Percentiles rank a stretch among this genome's conserved stretches.
These are phyloP conservation scores for Agarophyton chilense DNA, from an alignment of 23 red algal genomes.

Conservation along the genomic window DNA sequence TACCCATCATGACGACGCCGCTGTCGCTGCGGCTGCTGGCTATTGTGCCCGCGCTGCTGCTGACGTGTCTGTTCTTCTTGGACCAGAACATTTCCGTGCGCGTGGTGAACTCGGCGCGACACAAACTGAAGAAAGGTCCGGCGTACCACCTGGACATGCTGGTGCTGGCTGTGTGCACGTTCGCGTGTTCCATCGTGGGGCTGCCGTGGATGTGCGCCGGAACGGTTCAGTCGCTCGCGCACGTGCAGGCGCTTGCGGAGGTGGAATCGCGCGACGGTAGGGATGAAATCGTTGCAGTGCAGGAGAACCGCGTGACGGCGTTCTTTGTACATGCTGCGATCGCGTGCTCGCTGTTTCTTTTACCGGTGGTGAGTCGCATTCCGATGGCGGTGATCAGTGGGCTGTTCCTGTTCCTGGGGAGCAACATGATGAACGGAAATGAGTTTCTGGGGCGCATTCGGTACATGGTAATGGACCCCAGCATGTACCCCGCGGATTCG, in stretches of 20 bases:
- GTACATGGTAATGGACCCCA: slow-evolving; percentile 82
- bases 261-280: slow-evolving; percentile 41
- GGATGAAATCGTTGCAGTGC: slow-evolving; percentile 71
- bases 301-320: slow-evolving; percentile 81
- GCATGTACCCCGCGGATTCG: slow-evolving; percentile 67
- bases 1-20: slow-evolving; percentile 73
- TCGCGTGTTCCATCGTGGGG: slow-evolving; percentile 85
- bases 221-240: slow-evolving; percentile 88
- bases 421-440: slow-evolving; percentile 94
- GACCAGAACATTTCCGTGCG: slow-evolving; percentile 96
- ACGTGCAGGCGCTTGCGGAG: slow-evolving; percentile 86
- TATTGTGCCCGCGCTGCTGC: slow-evolving; percentile 82
- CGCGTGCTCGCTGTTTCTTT: slow-evolving; percentile 65
- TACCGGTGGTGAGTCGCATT: slow-evolving; percentile 82
- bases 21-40: slow-evolving; percentile 62
- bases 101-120: slow-evolving; percentile 83
- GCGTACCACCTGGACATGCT: slow-evolving; percentile 93
- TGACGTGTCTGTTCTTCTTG: slow-evolving; percentile 92
- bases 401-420: slow-evolving; percentile 86
- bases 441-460: slow-evolving; percentile 83
- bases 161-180: slow-evolving; percentile 73
- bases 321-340: slow-evolving; percentile 79
- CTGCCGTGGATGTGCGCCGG: slow-evolving; percentile 98
- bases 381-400: slow-evolving; percentile 94
- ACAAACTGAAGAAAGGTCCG: slow-evolving; percentile 88